phyloP scores from a whole-genome alignment of 495 filamentous ascomycete species.

The Trichoderma reesei region DNA sequence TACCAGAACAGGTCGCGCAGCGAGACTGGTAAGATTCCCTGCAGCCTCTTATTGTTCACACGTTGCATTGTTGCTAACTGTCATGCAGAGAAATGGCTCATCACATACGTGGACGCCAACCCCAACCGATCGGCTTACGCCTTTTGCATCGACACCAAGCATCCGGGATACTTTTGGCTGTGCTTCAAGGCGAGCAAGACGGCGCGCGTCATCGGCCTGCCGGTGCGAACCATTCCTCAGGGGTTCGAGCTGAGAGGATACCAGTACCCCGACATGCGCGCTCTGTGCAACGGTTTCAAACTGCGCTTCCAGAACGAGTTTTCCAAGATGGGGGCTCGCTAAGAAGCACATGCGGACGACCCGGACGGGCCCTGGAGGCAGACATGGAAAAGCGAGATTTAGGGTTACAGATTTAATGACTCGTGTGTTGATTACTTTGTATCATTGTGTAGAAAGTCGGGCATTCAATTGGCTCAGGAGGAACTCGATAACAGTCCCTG shows the following conservation, averaged over 20 bases:
- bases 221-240: slow-evolving; percentile 81
- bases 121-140: slow-evolving; percentile 86
- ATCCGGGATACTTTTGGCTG: slow-evolving; percentile 88
- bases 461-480: slow-evolving; percentile 3
- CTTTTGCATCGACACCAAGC: slow-evolving; percentile 86
- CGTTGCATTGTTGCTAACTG: not conserved
- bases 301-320: slow-evolving; percentile 42
- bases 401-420: slow-evolving; percentile 7
- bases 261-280: slow-evolving; percentile 85
- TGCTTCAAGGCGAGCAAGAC: slow-evolving; percentile 85
- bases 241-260: slow-evolving; percentile 76
- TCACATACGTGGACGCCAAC: slow-evolving; percentile 91
- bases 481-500: not conserved
- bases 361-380: not conserved
- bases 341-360: not conserved
- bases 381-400: not conserved
- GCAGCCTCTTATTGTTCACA: slow-evolving; percentile 15
- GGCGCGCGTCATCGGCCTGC: slow-evolving; percentile 66
- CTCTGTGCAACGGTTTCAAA: slow-evolving; percentile 78
- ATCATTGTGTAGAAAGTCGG: slow-evolving; percentile 7
- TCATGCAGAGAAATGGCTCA: slow-evolving; percentile 76
- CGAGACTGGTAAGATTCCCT: slow-evolving; percentile 64
- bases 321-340: slow-evolving; percentile 23
- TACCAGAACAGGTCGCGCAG: slow-evolving; percentile 70
- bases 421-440: not conserved